A percentile compares a stretch with the other conserved stretches of the same genome.
phyloP scores from a whole-genome alignment of 2,329 filamentous ascomycete genomes.

The Fusarium sulawesiense region DNA sequence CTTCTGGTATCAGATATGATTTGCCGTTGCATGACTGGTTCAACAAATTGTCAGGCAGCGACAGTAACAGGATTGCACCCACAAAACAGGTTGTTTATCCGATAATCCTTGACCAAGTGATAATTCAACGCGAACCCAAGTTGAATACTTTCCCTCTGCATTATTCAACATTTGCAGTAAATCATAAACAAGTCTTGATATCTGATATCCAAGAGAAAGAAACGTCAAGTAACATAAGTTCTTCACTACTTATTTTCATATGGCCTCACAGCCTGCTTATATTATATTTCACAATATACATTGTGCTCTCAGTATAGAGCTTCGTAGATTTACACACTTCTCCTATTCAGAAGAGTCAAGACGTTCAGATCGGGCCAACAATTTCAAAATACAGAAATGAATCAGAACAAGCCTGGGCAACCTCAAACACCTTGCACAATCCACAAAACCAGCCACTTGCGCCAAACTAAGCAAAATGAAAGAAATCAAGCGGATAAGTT shows the following conservation, averaged over 20 bases:
- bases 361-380: neutral
- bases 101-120: neutral
- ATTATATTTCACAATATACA: neutral
- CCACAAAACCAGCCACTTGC: neutral
- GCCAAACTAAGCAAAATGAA: slow-evolving; percentile 47
- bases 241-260: neutral
- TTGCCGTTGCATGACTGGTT: neutral
- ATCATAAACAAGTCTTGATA: too few species aligned
- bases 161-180: neutral
- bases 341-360: neutral
- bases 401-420: slow-evolving; percentile 1
- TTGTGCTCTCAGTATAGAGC: neutral
- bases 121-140: neutral
- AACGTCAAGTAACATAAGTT: neutral
- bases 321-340: neutral
- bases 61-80: neutral
- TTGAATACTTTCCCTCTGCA: neutral
- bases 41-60: neutral
- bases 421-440: slow-evolving; percentile 23
- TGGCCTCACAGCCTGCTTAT: neutral
- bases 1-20: neutral
- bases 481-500: slow-evolving; percentile 56
- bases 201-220: neutral
- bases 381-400: neutral
- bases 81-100: neutral